phyloP scores from a whole-genome alignment of 2,329 filamentous ascomycete genomes.

The Fusarium pseudonygamai region DNA sequence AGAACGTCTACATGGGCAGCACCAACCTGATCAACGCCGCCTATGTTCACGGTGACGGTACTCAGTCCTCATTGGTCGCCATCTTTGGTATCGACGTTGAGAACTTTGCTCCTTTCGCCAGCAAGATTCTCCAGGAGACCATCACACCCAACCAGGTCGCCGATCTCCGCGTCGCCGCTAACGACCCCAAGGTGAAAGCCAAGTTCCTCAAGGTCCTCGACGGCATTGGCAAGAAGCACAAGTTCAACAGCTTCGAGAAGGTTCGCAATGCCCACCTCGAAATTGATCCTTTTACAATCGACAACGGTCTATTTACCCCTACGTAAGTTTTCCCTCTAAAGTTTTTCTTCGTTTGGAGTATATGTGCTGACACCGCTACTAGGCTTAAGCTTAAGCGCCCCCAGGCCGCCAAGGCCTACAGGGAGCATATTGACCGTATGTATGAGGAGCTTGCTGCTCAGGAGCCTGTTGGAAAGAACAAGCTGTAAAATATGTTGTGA shows the following conservation, averaged over 20 bases:
- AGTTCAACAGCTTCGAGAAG: constrained; percentile 91
- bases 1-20: constrained; percentile 91
- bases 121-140: constrained; percentile 75
- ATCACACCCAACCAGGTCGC: constrained; percentile 72
- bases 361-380: constrained; percentile 21
- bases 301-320: constrained; percentile 88
- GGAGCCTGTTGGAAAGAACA: constrained; percentile 29
- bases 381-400: constrained; percentile 70
- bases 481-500: constrained; percentile 35
- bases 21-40: constrained; percentile 80
- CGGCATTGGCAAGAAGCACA: constrained; percentile 79
- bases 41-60: constrained; percentile 90
- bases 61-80: constrained; percentile 82
- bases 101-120: constrained; percentile 82
- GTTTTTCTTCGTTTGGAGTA: not conserved
- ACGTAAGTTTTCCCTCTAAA: constrained; percentile 69
- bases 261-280: constrained; percentile 79
- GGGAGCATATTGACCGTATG: constrained; percentile 63
- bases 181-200: constrained; percentile 75
- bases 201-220: constrained; percentile 84
- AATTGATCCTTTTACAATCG: constrained; percentile 90
- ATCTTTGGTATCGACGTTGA: constrained; percentile 91
- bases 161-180: constrained; percentile 72
- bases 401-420: constrained; percentile 63
- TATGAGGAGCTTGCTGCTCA: constrained; percentile 59